Percentiles rank a stretch among this genome's conserved stretches.
These are phyloP conservation scores for Candida glaebosa DNA, from an alignment of 805 yeast species.

Conservation along the genomic window DNA sequence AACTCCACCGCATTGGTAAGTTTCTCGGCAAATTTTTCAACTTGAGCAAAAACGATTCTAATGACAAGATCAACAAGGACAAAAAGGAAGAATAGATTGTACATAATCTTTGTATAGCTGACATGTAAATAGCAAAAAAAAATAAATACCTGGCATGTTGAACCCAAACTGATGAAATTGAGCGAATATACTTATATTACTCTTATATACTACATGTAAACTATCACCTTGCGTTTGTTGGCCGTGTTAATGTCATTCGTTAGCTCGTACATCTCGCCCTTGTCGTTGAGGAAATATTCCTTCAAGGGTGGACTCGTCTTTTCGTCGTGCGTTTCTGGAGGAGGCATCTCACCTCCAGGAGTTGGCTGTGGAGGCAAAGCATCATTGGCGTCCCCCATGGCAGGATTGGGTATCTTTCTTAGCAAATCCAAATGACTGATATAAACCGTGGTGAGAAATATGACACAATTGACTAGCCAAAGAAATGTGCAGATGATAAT, in stretches of 20 bases:
- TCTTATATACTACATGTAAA: background rate
- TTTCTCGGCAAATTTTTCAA: slow-evolving; percentile 59
- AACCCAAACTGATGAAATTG: background rate
- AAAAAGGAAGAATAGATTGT: slow-evolving; percentile 8
- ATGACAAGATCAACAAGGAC: slow-evolving; percentile 7
- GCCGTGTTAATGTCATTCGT: slow-evolving; percentile 11
- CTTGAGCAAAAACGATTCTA: slow-evolving; percentile 20
- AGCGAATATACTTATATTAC: too few relatives aligned
- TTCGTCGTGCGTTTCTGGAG: slow-evolving; percentile 6
- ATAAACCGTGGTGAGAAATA: slow-evolving; percentile 37
- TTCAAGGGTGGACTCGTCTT: slow-evolving; percentile 19
- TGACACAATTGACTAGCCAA: slow-evolving; percentile 36
- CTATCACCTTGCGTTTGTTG: slow-evolving; percentile 9
- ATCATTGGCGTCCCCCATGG: background rate
- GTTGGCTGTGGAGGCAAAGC: slow-evolving; percentile 3
- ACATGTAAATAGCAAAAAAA: slow-evolving; percentile 4
- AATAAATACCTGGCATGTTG: background rate
- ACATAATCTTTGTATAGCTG: slow-evolving; percentile 8
- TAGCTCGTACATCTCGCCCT: slow-evolving; percentile 29
- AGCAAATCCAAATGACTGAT: slow-evolving; percentile 33
- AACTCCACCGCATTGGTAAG: slow-evolving; percentile 53
- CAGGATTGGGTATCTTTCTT: slow-evolving; percentile 15
- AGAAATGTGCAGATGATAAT: slow-evolving; percentile 34
- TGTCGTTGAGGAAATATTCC: slow-evolving; percentile 25
- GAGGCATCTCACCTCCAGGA: background rate